phyloP scores from a whole-genome alignment of 2,329 filamentous ascomycete genomes.

The Pseudogymnoascus sp. region DNA sequence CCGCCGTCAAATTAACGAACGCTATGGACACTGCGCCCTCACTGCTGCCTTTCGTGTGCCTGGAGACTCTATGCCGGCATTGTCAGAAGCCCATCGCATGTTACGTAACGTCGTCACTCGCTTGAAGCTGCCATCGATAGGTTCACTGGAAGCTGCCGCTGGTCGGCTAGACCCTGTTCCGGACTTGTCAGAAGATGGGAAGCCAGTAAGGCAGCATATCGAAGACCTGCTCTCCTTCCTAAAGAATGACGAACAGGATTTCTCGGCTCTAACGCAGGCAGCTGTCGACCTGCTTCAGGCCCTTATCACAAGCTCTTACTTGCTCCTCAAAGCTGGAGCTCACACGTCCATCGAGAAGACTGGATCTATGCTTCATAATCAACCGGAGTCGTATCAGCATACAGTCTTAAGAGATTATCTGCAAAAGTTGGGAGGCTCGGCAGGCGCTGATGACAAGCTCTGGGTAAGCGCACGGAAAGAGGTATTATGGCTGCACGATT shows the following conservation, averaged over 20 bases:
- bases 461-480: slow-evolving; percentile 55
- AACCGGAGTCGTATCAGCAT: neutral
- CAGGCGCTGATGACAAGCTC: slow-evolving; percentile 53
- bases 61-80: slow-evolving; percentile 46
- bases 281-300: slow-evolving; percentile 54
- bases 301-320: slow-evolving; percentile 51
- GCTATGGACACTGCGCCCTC: slow-evolving; percentile 59
- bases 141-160: slow-evolving; percentile 41
- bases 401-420: neutral
- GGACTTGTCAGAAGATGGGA: slow-evolving; percentile 24
- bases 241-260: slow-evolving; percentile 42
- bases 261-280: slow-evolving; percentile 49
- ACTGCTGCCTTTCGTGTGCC: slow-evolving; percentile 60
- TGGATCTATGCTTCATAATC: neutral
- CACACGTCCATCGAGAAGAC: slow-evolving; percentile 14
- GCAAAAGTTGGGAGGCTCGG: slow-evolving; percentile 18
- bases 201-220: slow-evolving; percentile 27
- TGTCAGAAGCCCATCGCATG: slow-evolving; percentile 53
- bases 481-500: slow-evolving; percentile 64
- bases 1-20: slow-evolving; percentile 49
- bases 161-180: slow-evolving; percentile 37
- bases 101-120: slow-evolving; percentile 50
- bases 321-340: slow-evolving; percentile 44
- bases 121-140: slow-evolving; percentile 50
- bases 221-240: slow-evolving; percentile 45